phyloP scores from a whole-genome alignment of 1,139 yeast genomes.

The Saccharomyces pastorianus region DNA sequence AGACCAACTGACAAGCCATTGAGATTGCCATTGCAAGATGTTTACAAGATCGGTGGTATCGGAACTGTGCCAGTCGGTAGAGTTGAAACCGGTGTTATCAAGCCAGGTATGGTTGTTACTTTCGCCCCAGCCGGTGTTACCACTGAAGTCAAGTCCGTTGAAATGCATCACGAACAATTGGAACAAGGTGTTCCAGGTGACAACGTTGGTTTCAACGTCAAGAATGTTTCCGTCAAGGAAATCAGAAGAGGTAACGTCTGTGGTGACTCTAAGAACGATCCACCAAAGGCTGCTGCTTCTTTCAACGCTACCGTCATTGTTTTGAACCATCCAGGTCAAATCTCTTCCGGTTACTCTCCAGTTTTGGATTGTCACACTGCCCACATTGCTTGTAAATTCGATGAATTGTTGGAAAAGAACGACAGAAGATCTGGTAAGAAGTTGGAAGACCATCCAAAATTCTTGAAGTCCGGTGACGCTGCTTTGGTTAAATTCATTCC shows the following conservation, averaged over 20 bases:
- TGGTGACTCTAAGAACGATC: slow-evolving; percentile 94
- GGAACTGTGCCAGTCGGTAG: slow-evolving; percentile 94
- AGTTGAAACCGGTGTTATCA: slow-evolving; percentile 87
- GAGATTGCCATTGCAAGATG: slow-evolving; percentile 88
- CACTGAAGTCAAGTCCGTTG: slow-evolving; percentile 89
- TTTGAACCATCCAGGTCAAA: too few species aligned
- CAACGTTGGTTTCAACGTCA: slow-evolving; percentile 92
- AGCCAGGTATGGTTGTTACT: slow-evolving; percentile 86
- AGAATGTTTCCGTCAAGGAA: slow-evolving; percentile 90
- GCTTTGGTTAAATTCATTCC: slow-evolving; percentile 87
- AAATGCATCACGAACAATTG: slow-evolving; percentile 89
- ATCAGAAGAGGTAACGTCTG: slow-evolving; percentile 93
- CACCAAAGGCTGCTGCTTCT: slow-evolving; percentile 49
- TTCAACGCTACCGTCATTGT: too few species aligned
- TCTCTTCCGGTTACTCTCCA: too few species aligned
- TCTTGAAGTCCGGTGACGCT: slow-evolving; percentile 90
- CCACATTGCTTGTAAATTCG: slow-evolving; percentile 90
- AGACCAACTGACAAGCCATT: slow-evolving; percentile 88
- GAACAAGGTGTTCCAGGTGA: slow-evolving; percentile 86
- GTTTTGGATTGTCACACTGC: slow-evolving; percentile 38
- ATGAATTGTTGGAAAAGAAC: slow-evolving; percentile 75
- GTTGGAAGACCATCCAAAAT: slow-evolving; percentile 75
- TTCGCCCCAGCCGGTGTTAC: slow-evolving; percentile 90
- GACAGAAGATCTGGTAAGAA: slow-evolving; percentile 93
- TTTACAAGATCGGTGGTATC: slow-evolving; percentile 68